Evolutionary conservation across 2,329 filamentous ascomycete genomes (phyloP).

Genomic region (Aplosporella prunicola): DNA sequence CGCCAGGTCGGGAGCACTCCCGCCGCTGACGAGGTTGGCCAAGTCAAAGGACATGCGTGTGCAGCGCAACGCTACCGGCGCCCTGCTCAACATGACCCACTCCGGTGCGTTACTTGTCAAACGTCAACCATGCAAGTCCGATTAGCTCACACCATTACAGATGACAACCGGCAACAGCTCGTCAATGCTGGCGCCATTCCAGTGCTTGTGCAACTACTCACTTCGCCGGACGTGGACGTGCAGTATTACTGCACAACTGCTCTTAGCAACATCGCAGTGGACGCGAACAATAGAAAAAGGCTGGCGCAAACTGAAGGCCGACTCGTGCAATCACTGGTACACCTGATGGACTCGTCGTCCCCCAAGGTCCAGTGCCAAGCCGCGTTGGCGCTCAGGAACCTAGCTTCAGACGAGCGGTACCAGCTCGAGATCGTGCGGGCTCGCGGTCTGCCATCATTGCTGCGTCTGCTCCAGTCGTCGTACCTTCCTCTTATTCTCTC

Average conservation of each 20-base stretch:
- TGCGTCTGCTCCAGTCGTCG: constrained; percentile 85
- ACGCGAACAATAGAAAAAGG: constrained; percentile 80
- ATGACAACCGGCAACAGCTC: constrained; percentile 95
- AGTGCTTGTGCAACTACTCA: constrained; percentile 87
- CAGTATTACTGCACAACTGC: constrained; percentile 99
- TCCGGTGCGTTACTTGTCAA: constrained; percentile 56
- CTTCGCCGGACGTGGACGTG: constrained; percentile 88
- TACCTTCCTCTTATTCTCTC: constrained; percentile 94
- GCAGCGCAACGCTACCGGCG: constrained; percentile 92
- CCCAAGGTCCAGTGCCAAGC: constrained; percentile 98
- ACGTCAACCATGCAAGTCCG: constrained; percentile 3
- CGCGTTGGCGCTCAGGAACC: constrained; percentile 82
- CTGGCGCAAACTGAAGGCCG: constrained; percentile 84
- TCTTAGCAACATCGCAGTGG: constrained; percentile 95
- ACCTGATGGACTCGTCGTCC: constrained; percentile 93
- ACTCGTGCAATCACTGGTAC: constrained; percentile 85
- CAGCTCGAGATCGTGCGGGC: constrained; percentile 94
- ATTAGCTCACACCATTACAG: constrained; percentile 38
- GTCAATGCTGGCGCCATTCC: constrained; percentile 97
- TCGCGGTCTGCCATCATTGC: constrained; percentile 71
- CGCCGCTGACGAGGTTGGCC: constrained; percentile 79
- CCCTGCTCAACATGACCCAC: constrained; percentile 97
- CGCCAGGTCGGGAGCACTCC: constrained; percentile 84
- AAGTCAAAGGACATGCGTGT: constrained; percentile 99
- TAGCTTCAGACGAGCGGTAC: constrained; percentile 97